Conservation (phyloP, 441 rosid species). For the Melastoma candidum region DNA sequence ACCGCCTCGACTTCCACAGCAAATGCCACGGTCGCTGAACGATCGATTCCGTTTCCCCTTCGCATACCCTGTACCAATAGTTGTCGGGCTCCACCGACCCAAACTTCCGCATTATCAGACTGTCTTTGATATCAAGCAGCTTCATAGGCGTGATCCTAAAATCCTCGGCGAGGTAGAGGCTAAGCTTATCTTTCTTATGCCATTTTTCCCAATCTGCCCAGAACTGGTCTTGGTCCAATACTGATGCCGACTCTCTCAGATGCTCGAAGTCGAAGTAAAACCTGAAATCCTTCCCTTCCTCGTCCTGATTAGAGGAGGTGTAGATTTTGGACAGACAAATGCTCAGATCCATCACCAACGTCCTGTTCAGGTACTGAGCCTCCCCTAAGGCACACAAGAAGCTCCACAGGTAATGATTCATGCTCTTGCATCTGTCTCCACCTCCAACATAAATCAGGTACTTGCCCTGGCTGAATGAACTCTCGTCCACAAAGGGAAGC, state of each 20-base stretch:
- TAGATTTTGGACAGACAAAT: constrained; percentile 69
- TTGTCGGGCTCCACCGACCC: constrained; percentile 86
- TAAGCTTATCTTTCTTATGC: constrained; percentile 44
- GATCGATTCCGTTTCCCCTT: constrained; percentile 81
- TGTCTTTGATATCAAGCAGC: constrained; percentile 49
- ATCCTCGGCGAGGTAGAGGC: constrained; percentile 64
- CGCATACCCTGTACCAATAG: constrained; percentile 91
- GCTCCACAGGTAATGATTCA: constrained; percentile 90
- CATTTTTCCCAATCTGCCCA: constrained; percentile 80
- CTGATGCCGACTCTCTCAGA: constrained; percentile 76
- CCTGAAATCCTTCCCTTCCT: constrained; percentile 91
- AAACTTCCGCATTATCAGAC: constrained; percentile 81
- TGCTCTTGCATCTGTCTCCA: constrained; percentile 84
- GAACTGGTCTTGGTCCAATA: constrained; percentile 78
- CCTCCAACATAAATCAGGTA: constrained; percentile 74
- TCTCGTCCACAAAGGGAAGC: constrained; percentile 66
- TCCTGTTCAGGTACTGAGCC: constrained; percentile 81
- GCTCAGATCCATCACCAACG: constrained; percentile 80
- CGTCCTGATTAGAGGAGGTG: constrained; percentile 56
- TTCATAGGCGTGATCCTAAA: constrained; percentile 64
- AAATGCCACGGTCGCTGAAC: constrained; percentile 81
- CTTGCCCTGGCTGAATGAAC: constrained; percentile 49
- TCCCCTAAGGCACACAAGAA: constrained; percentile 92
- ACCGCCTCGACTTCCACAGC: constrained; percentile 81
- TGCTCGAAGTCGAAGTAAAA: constrained; percentile 93